phyloP scores from a whole-genome alignment of 2,329 filamentous ascomycete species.

The Paecilomyces formosus region DNA sequence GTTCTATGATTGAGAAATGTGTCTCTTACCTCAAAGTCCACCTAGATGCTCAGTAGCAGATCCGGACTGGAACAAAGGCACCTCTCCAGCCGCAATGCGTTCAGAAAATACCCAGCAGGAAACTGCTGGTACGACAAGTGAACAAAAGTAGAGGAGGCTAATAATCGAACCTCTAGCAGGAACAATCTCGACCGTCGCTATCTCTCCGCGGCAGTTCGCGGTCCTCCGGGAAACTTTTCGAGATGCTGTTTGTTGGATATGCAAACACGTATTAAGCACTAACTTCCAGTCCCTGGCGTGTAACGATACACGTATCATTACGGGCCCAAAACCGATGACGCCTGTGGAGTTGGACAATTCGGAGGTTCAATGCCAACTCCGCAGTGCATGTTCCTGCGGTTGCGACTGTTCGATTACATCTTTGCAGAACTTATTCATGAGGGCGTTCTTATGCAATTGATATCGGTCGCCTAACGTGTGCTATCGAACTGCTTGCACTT shows the following conservation, averaged over 20 bases:
- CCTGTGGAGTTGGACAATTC: background rate
- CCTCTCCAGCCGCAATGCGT: background rate
- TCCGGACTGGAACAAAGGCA: background rate
- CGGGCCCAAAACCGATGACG: background rate
- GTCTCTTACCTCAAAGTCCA: background rate
- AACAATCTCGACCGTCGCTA: background rate
- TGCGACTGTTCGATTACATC: background rate
- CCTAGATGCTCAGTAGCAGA: background rate
- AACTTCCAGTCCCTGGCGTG: background rate
- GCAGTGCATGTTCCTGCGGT: background rate
- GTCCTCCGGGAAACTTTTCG: background rate
- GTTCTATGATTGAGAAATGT: background rate
- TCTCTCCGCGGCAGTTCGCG: background rate
- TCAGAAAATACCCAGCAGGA: background rate
- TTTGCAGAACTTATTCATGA: background rate
- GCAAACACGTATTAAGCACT: background rate
- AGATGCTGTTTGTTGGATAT: background rate
- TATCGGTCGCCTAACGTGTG: background rate
- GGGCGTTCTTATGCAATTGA: background rate
- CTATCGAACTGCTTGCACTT: background rate
- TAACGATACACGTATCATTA: background rate
- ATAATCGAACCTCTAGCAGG: background rate
- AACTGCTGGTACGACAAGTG: background rate
- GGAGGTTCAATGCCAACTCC: background rate
- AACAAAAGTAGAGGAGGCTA: background rate